Evolutionary conservation across 2,329 filamentous ascomycete genomes (phyloP).

Genomic region (Bimuria novae-zelandiae): DNA sequence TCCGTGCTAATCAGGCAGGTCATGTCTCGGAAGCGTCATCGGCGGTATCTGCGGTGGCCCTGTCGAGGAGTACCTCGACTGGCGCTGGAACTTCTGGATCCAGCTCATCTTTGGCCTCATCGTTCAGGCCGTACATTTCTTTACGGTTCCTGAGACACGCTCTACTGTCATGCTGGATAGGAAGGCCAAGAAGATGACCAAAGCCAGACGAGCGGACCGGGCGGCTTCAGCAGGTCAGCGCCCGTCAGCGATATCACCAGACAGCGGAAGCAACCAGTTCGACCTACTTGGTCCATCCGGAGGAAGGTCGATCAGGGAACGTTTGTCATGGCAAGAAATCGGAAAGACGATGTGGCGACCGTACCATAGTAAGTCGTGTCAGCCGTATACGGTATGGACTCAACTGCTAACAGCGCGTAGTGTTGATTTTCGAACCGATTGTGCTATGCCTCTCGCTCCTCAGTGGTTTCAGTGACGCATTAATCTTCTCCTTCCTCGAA

Average conservation of each 20-base stretch:
- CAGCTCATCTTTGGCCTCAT: slow-evolving; percentile 77
- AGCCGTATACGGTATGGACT: background rate
- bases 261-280: background rate
- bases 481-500: slow-evolving; percentile 79
- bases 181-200: slow-evolving; percentile 70
- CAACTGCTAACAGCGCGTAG: background rate
- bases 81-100: slow-evolving; percentile 82
- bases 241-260: background rate
- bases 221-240: background rate
- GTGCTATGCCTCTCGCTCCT: slow-evolving; percentile 72
- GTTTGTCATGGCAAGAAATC: slow-evolving; percentile 49
- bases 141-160: slow-evolving; percentile 76
- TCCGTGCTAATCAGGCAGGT: slow-evolving; percentile 47
- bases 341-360: slow-evolving; percentile 62
- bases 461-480: slow-evolving; percentile 72
- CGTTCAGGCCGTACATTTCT: slow-evolving; percentile 68
- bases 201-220: slow-evolving; percentile 45
- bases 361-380: slow-evolving; percentile 59
- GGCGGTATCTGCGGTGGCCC: slow-evolving; percentile 82
- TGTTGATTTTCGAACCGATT: slow-evolving; percentile 76
- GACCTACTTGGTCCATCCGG: slow-evolving; percentile 73
- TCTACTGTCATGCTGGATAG: slow-evolving; percentile 75
- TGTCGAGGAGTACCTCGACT: slow-evolving; percentile 67
- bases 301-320: slow-evolving; percentile 30
- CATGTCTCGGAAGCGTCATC: slow-evolving; percentile 69